These are phyloP conservation scores for Arthromyces matolae DNA, from an alignment of 768 basidiomycete species.

Conservation along the genomic window DNA sequence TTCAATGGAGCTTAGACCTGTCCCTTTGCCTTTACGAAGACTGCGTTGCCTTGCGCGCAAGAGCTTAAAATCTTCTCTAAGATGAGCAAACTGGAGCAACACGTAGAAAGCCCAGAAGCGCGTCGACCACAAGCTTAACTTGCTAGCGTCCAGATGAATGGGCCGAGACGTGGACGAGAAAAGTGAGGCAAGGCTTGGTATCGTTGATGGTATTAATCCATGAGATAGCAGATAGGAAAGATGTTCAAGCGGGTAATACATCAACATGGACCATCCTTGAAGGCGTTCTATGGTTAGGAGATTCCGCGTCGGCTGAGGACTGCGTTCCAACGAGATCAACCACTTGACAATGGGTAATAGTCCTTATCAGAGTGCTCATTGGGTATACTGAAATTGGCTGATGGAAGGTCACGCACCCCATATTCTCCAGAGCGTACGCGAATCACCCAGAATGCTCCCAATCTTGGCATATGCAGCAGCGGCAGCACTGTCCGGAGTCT, in stretches of 20 bases:
- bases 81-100: constrained; percentile 69
- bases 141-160: constrained; percentile 42
- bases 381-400: neutral
- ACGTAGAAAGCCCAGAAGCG: constrained; percentile 83
- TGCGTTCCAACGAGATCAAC: constrained; percentile 73
- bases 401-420: constrained; percentile 54
- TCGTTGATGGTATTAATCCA: constrained; percentile 53
- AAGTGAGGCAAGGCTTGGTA: constrained; percentile 43
- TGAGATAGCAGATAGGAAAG: constrained; percentile 63
- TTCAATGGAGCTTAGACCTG: constrained; percentile 43
- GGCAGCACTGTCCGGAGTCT: constrained; percentile 47
- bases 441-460: constrained; percentile 55
- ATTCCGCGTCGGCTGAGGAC: constrained; percentile 62
- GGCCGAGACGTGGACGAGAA: constrained; percentile 38
- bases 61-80: constrained; percentile 63
- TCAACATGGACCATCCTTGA: constrained; percentile 77
- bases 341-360: constrained; percentile 78
- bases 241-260: constrained; percentile 78
- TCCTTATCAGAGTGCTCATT: constrained; percentile 36
- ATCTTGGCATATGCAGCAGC: constrained; percentile 55
- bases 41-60: constrained; percentile 51
- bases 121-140: constrained; percentile 64
- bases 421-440: constrained; percentile 70
- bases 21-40: constrained; percentile 55
- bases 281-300: constrained; percentile 76